Percentiles rank a stretch among this genome's conserved stretches.
Evolutionary conservation across 2,329 filamentous ascomycete genomes (phyloP).

Genomic region (Fusarium subglutinans): DNA sequence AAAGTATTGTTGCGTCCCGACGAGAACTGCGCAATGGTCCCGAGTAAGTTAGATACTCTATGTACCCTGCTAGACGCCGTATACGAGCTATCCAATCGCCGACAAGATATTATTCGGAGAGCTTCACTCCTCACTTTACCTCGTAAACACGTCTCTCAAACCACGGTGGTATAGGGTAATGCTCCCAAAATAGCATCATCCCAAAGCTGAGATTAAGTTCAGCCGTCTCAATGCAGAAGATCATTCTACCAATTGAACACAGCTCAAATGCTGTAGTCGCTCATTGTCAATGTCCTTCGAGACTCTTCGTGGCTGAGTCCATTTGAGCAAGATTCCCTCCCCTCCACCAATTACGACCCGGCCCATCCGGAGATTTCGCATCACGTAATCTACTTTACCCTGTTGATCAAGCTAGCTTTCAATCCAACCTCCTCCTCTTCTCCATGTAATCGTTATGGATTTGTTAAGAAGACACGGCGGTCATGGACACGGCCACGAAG

Average conservation of each 20-base stretch:
- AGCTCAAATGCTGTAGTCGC: background rate
- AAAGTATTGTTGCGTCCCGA: background rate
- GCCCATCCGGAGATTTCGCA: slow-evolving; percentile 11
- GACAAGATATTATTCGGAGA: background rate
- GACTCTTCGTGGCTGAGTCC: slow-evolving; percentile 17
- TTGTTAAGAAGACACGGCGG: slow-evolving; percentile 34
- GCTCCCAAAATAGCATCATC: background rate
- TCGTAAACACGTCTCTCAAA: background rate
- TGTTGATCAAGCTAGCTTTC: slow-evolving; percentile 11
- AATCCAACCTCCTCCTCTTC: slow-evolving; percentile 6
- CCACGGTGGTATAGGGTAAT: background rate
- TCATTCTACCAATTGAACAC: background rate
- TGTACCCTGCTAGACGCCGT: background rate
- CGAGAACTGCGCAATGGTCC: background rate
- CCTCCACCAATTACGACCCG: slow-evolving; percentile 26
- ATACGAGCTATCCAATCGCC: background rate
- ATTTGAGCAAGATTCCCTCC: slow-evolving; percentile 39
- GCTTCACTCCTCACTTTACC: background rate
- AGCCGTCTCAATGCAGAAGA: background rate
- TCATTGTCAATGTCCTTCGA: background rate
- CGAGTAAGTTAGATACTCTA: background rate
- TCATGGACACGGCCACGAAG: slow-evolving; percentile 31
- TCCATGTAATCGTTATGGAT: slow-evolving; percentile 16
- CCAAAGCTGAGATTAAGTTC: background rate
- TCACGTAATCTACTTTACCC: slow-evolving; percentile 38